A percentile compares a stretch with the other conserved stretches of the same genome.
phyloP scores from a whole-genome alignment of 306 rosid species.

The Cucumis hystrix region DNA sequence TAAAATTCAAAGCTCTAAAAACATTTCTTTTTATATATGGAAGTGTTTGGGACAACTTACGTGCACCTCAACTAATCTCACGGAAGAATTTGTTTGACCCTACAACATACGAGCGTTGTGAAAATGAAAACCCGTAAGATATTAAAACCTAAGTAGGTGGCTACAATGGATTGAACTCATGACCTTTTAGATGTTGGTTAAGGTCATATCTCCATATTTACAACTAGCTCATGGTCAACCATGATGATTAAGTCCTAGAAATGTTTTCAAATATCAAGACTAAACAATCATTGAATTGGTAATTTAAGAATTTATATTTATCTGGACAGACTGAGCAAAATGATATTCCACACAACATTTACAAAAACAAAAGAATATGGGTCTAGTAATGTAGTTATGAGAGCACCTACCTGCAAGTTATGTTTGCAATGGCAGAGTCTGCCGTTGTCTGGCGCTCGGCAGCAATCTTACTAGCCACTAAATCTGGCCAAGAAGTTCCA shows the following conservation, averaged over 20 bases:
- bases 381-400: background rate
- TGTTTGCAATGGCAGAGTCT: slow-evolving; percentile 94
- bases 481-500: slow-evolving; percentile 99
- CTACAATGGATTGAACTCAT: too few relatives aligned
- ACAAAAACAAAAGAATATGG: background rate
- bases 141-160: too few relatives aligned
- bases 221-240: too few relatives aligned
- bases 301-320: background rate
- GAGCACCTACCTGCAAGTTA: slow-evolving; percentile 76
- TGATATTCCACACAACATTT: background rate
- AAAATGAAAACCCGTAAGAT: too few relatives aligned
- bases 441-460: slow-evolving; percentile 92
- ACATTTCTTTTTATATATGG: too few relatives aligned
- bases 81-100: too few relatives aligned
- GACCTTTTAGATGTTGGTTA: too few relatives aligned
- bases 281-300: background rate
- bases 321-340: background rate
- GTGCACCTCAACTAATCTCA: too few relatives aligned
- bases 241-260: background rate
- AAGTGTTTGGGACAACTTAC: too few relatives aligned
- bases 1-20: background rate
- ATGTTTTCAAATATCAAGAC: too few relatives aligned
- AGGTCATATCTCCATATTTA: too few relatives aligned
- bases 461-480: slow-evolving; percentile 97
- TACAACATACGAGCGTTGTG: too few relatives aligned